Evolutionary conservation across 352 stramenopile species (phyloP), one percentile per base, ranked within the genome.

Genomic region (Phytophthora pinifolia): DNA sequence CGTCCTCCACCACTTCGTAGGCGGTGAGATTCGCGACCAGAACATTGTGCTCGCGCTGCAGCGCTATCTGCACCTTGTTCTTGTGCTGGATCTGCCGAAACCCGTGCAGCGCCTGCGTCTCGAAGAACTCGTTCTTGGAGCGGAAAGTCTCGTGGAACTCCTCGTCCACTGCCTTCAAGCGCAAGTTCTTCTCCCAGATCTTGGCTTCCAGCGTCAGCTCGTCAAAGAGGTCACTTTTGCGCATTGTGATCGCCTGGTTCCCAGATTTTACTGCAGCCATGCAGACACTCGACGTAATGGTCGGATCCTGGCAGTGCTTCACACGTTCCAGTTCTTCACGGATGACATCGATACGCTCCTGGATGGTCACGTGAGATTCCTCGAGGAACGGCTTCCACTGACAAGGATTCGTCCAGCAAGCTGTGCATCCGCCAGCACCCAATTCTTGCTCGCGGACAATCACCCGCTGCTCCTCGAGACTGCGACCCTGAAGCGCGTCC

Each of bases 141-240:
- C 74, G 68, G 59, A 96, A 97, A 12, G 87, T 94, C 33, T 81
- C 69, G 55, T 98, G 94, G n/a, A 98, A 83, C 48, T 98, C 94
- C 15, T 78, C 64, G 53, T 98, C 94, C n/a, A 98, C 77, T 1
- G 59, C 74, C 4, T 83, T 80, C 5, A 97, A 69, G 3, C 68
- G 65, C 47, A 92, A 25, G 36, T 92, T 74, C 38, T 83, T 75
- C 27, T 84, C 76, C 81, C 79, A 92, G 9, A 74, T 67, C 56
- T 84, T 88, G 41, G 76, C 55, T 41, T 92, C 83, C 8, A 67
- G 18, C 6, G 81, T 91, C 17, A 92, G 49, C 42, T 93, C 81
- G 30, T 88, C 72, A 50, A 93, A 86, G 13, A 93, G 59, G 27
- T 93, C 83, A 9, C 49, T 67, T 46, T 82, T 84, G 31, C 79